phyloP scores from a whole-genome alignment of 2,329 filamentous ascomycete species.

The Pestalotiopsis sp. region DNA sequence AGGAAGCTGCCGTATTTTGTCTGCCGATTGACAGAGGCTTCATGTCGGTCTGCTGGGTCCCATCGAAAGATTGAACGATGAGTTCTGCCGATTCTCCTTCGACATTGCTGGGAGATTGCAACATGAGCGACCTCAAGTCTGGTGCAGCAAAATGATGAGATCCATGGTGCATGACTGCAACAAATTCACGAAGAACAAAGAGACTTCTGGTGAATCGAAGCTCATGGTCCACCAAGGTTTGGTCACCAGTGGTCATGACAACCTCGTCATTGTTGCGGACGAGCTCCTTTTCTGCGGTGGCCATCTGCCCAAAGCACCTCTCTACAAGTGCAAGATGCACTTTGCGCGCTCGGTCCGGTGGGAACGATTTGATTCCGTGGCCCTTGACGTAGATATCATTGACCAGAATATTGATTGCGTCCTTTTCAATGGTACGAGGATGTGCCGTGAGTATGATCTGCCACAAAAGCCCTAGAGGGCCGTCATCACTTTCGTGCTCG shows the following conservation, averaged over 20 bases:
- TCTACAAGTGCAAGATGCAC: conserved; percentile 71
- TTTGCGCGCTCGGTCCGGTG: conserved; percentile 49
- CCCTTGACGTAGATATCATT: conserved; percentile 68
- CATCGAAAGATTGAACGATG: conserved; percentile 74
- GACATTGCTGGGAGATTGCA: conserved; percentile 49
- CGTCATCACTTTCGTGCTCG: conserved; percentile 50
- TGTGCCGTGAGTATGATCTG: conserved; percentile 72
- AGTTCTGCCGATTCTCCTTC: conserved; percentile 67
- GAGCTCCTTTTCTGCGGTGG: conserved; percentile 60
- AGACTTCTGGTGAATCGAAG: conserved; percentile 69
- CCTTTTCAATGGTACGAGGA: conserved; percentile 62
- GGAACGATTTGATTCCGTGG: conserved; percentile 47
- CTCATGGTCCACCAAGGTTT: conserved; percentile 52
- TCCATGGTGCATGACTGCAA: conserved; percentile 63
- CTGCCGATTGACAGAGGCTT: conserved; percentile 65
- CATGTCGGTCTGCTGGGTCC: conserved; percentile 58
- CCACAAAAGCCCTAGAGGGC: conserved; percentile 75
- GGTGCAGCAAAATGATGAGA: conserved; percentile 57
- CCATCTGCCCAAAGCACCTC: conserved; percentile 71
- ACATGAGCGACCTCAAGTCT: conserved; percentile 54
- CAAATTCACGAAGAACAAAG: conserved; percentile 65
- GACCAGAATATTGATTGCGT: conserved; percentile 71
- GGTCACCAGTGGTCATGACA: conserved; percentile 48
- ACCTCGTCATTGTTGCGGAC: conserved; percentile 52
- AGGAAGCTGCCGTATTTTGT: conserved; percentile 68